Evolutionary conservation across 2,329 filamentous ascomycete species (phyloP), one percentile per base, ranked within the genome.

Genomic region (Ilyonectria sp.): DNA sequence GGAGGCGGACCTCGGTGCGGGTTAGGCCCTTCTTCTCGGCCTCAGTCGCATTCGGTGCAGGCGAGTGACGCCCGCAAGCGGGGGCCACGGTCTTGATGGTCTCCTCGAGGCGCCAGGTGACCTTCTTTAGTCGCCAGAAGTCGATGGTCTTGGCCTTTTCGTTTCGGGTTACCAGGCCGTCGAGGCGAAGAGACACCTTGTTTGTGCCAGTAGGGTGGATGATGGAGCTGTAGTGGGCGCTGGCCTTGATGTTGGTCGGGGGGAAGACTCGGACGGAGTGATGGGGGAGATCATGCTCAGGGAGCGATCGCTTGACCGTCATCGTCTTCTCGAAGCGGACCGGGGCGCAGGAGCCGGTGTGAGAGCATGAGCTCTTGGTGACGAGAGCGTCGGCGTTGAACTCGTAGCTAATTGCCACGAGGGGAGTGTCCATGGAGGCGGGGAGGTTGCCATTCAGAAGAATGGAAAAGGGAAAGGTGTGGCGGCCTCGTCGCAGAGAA

Each of bases 51-150:
- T 87, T 85, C 72, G 87, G 86, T 62, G 76, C 74, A 35, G 88
- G 86, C 9, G 86, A 81, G 82, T 98, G 96, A 79, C 92, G 93
- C 40, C 87, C 77, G 83, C 96, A 98, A 19, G 94, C 93, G 1
- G 93, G 91, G 0, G 94, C 93, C 44, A 95, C 86, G 43, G 92
- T 91, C 81, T 91, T 92, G 79, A 94, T 89, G 44, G 91, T 92
- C 85, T 99, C 95, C 78, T 98, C 95, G 60, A 99, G 91, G 72
- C 93, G 91, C 95, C 95, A 99, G 70, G 92, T 94, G 71, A 98
- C 87, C 81, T 97, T 96, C 80, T 95, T 93, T 33, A 99, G 86
- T 75, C 92, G 92, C 95, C 95, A 98, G 77, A 90, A 87, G 78
- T 90, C 89, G 68, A 96, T 88, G 7, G 91, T 95, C 78, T 93